These are phyloP conservation scores for Avena eriantha DNA, from an alignment of 176 grass and related monocot species.

Conservation along the genomic window DNA sequence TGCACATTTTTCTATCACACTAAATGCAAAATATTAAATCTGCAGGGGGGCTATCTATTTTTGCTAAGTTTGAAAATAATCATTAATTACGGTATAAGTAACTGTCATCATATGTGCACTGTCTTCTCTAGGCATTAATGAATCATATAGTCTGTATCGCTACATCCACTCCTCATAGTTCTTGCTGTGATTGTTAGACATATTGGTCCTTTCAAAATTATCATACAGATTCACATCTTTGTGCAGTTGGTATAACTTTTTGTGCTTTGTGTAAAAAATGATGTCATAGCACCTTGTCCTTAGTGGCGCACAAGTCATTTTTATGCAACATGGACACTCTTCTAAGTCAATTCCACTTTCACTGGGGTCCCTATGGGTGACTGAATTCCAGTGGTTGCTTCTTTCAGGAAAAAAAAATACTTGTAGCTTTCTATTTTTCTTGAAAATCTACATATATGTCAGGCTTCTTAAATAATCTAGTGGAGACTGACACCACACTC, in stretches of 20 bases:
- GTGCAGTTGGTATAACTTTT: background rate
- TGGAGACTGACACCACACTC: background rate
- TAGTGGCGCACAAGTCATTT: background rate
- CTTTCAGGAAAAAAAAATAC: conserved; percentile 23
- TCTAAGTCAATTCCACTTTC: background rate
- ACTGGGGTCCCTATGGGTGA: background rate
- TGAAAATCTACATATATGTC: background rate
- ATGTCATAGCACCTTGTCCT: background rate
- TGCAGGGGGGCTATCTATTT: background rate
- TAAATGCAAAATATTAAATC: background rate
- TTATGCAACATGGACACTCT: conserved; percentile 19
- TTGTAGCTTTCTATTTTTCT: background rate
- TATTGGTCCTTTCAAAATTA: conserved; percentile 14
- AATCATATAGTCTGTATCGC: conserved; percentile 18
- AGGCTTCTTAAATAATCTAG: conserved; percentile 15
- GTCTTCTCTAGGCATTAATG: conserved; percentile 13
- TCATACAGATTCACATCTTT: background rate
- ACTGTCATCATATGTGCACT: background rate
- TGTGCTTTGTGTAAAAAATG: background rate
- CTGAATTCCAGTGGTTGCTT: background rate
- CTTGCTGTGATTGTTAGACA: conserved; percentile 14
- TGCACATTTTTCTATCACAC: background rate
- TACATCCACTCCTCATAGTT: conserved; percentile 9
- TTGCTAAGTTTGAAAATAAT: background rate
- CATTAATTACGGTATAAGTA: background rate